Base-by-base conservation (phyloP, 1,139 yeast species). In the Scheffersomyces stambukii region DNA sequence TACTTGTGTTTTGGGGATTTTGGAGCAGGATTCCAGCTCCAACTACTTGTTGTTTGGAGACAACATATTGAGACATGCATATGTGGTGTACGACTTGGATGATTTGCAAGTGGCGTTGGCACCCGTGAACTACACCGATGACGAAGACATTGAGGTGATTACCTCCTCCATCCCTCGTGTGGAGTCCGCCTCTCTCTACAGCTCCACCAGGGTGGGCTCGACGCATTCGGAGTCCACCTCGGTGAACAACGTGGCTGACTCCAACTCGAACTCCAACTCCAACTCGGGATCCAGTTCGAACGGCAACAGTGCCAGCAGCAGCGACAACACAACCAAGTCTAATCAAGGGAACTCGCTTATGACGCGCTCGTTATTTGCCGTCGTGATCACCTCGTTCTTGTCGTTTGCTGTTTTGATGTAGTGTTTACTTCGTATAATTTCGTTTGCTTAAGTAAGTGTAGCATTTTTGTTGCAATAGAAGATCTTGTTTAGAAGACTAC, bases 61-160 rank as follows among this genome's bases (percentile, higher is more conserved):
- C 52, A 71, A 79, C 18, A 77, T 85, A 56, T 58, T 88, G 45
- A 69, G 85, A 36, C 65, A 74, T 30, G 88, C 84, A 6, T 86
- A 86, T 50, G 74, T 79, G 31, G 95, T 85, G 24, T 85, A 73
- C 45, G 93, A 88, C 53, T 59, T 85, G 39, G 88, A 81, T 18
- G 73, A 71, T 38, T 55, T 61, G 31, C 75, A 77, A 46, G 63
- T 86, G 16, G 77, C 81, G 1, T 36, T 88, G 30, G 96, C 93
- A 2, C 84, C 73, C 42, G 81, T 78, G 5, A 57, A 56, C 31
- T 48, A 50, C 26, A 49, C 72, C 7, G 42, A 31, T 16, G 31
- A 27, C 17, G 34, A 33, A 23, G 32, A 33, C 24, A 23, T 33
- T 8, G 37, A 33, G 21, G 23, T 34, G 13, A 26, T 34, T 8